Base-by-base conservation (phyloP, 2,329 filamentous ascomycete genomes). In the Fusarium zealandicum region DNA sequence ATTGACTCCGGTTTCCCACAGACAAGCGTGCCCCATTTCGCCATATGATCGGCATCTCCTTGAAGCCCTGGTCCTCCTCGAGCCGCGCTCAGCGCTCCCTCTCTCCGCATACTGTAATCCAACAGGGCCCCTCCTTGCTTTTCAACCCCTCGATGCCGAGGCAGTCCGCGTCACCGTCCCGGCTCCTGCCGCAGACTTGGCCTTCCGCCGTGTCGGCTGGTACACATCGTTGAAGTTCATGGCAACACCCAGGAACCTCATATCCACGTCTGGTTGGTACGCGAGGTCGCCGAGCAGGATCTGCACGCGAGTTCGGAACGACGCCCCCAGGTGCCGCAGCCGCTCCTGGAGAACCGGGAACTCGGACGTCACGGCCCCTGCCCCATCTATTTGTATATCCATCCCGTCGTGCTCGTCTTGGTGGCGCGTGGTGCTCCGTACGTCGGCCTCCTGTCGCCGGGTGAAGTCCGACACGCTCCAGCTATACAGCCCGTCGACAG, bases 151-250 rank as follows among this genome's bases (percentile, higher is more conserved):
- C n/a, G 66, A 64, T 25, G 58, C 53, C 14, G 60, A 61, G 22
- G 43, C 38, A 37, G 52, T 57, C 27, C 64, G 68, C 20, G 64
- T 57, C 22, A 63, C 59, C 14, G 60, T 49, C n/a, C 47, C 55
- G 10, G 58, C 52, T 6, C 66, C 61, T 6, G 66, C 60, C 11
- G 63, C 58, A 5, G 67, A 44, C 73, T 78, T 81, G 53, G 82
- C 76, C 75, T 87, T 86, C 71, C 87, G 83, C 67, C 87, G 81
- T 37, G 87, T 84, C 12, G 91, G 90, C 74, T 90, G 85, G 74
- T 98, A 98, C 20, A 96, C 90, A 72, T 98, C 93, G 75, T 99
- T 99, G 75, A 98, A 99, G 76, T 98, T 99, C 92, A 99, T 98
- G 33, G 95, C 90, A 39, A 98, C 92, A 32, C 92, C 95, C 63